phyloP scores from a whole-genome alignment of 2,329 filamentous ascomycete genomes.

The Pyricularia grisea region DNA sequence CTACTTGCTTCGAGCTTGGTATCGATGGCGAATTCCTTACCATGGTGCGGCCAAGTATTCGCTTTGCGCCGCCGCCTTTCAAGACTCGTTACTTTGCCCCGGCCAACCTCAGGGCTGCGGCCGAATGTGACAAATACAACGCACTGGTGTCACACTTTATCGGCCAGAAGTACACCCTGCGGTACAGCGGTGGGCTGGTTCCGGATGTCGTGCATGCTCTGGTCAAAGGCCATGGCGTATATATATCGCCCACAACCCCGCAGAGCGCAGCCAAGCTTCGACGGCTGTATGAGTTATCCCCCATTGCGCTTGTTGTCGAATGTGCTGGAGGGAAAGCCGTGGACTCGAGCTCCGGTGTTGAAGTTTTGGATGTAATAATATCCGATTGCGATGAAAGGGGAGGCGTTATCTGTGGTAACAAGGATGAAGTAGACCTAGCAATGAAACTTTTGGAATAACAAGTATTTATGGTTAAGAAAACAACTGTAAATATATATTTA shows the following conservation, averaged over 20 bases:
- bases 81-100: slow-evolving; percentile 52
- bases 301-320: slow-evolving; percentile 50
- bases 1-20: slow-evolving; percentile 42
- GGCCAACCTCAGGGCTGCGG: slow-evolving; percentile 49
- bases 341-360: slow-evolving; percentile 32
- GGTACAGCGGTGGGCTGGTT: slow-evolving; percentile 52
- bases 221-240: slow-evolving; percentile 52
- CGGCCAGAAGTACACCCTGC: slow-evolving; percentile 43
- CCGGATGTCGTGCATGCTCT: slow-evolving; percentile 51
- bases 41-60: slow-evolving; percentile 31
- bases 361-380: slow-evolving; percentile 29
- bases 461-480: too few species aligned
- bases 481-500: too few species aligned
- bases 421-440: slow-evolving; percentile 31
- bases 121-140: slow-evolving; percentile 39
- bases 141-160: slow-evolving; percentile 40
- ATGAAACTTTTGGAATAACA: not conserved
- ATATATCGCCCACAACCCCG: slow-evolving; percentile 45
- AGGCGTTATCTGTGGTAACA: slow-evolving; percentile 40
- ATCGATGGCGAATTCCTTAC: slow-evolving; percentile 19
- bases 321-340: slow-evolving; percentile 48
- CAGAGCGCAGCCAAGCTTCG: slow-evolving; percentile 46
- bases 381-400: slow-evolving; percentile 37
- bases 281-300: slow-evolving; percentile 48
- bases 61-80: slow-evolving; percentile 25